Percentiles rank a stretch among this genome's conserved stretches.
phyloP scores from a whole-genome alignment of 352 stramenopile genomes.

The Pythium aphanidermatum region DNA sequence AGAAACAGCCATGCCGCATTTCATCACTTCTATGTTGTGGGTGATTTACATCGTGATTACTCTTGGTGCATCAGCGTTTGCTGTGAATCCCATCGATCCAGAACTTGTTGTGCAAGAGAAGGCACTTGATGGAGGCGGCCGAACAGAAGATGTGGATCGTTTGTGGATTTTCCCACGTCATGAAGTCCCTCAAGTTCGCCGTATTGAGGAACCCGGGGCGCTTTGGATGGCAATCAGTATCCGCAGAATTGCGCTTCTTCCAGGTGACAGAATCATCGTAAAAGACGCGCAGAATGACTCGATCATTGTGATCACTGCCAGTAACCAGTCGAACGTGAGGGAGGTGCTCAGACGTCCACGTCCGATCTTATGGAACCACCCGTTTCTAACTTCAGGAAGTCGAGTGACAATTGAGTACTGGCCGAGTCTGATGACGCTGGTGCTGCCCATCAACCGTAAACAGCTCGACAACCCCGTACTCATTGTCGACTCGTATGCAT shows the following conservation, averaged over 20 bases:
- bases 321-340: slow-evolving; percentile 19
- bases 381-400: slow-evolving; percentile 34
- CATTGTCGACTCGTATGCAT: slow-evolving; percentile 39
- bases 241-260: slow-evolving; percentile 16
- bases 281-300: slow-evolving; percentile 3
- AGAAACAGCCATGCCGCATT: no score
- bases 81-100: no score
- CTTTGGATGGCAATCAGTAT: slow-evolving; percentile 23
- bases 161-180: slow-evolving; percentile 16
- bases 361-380: slow-evolving; percentile 31
- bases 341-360: background rate
- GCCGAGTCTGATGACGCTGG: slow-evolving; percentile 37
- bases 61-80: no score
- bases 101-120: no score
- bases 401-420: slow-evolving; percentile 43
- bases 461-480: slow-evolving; percentile 20
- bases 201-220: slow-evolving; percentile 14
- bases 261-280: slow-evolving; percentile 22
- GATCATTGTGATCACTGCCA: slow-evolving; percentile 2
- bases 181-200: slow-evolving; percentile 17
- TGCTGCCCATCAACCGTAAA: slow-evolving; percentile 25
- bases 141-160: no score
- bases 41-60: no score
- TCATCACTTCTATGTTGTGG: no score
- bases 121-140: no score